Evolutionary conservation across 2,329 filamentous ascomycete genomes (phyloP).

Genomic region (Monilinia vaccinii-corymbosi): DNA sequence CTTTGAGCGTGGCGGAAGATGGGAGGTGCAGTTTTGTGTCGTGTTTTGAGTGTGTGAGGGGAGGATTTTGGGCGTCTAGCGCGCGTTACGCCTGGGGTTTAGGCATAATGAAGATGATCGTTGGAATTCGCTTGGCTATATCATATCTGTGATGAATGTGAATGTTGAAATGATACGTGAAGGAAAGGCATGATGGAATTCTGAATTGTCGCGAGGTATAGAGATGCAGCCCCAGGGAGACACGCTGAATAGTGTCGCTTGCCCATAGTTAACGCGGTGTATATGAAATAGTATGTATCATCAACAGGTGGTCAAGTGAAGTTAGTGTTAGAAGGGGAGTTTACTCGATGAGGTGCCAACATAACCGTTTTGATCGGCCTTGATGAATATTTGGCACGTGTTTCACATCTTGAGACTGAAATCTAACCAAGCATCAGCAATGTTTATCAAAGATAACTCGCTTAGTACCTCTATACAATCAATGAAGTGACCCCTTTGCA

Average conservation of each 20-base stretch:
- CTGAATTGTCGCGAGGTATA: not conserved
- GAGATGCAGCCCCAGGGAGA: not conserved
- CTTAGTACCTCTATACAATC: not conserved
- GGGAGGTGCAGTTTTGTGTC: not conserved
- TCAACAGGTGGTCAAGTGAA: not conserved
- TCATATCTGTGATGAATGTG: not conserved
- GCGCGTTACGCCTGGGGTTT: not conserved
- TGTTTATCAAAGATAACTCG: not conserved
- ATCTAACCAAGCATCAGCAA: not conserved
- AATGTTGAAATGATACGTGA: not conserved
- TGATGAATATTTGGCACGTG: accelerated
- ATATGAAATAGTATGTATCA: not conserved
- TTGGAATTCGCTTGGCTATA: not conserved
- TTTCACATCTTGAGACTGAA: not conserved
- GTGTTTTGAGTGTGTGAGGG: not conserved
- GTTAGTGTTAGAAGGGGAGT: not conserved
- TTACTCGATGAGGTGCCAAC: not conserved
- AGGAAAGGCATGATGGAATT: not conserved
- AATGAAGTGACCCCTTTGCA: not conserved
- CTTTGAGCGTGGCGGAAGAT: not conserved
- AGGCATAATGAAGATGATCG: not conserved
- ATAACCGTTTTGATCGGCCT: not conserved
- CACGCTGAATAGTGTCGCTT: not conserved
- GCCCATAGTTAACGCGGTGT: not conserved
- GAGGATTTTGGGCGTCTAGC: not conserved